Conservation (phyloP, 441 rosid species). For the Raphanus hybrid region DNA sequence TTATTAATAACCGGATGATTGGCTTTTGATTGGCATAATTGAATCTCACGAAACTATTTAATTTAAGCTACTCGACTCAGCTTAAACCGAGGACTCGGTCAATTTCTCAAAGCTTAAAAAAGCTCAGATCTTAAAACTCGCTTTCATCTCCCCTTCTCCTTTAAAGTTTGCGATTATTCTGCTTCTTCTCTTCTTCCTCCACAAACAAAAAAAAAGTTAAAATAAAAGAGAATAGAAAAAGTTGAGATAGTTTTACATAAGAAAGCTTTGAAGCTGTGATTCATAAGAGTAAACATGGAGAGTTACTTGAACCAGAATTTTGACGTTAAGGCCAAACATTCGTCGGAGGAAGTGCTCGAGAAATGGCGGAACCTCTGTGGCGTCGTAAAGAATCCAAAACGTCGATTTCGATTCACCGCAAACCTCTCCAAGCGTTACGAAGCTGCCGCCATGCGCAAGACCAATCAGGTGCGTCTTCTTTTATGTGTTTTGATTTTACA, state of each 20-base stretch:
- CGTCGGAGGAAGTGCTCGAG: conserved; percentile 57
- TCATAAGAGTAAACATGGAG: conserved; percentile 51
- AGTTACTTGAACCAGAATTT: conserved; percentile 63
- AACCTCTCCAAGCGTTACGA: conserved; percentile 70
- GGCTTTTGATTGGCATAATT: background rate
- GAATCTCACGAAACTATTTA: background rate
- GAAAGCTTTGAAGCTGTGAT: conserved; percentile 24
- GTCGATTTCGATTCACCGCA: conserved; percentile 74
- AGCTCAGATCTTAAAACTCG: conserved; percentile 40
- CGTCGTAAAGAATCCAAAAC: conserved; percentile 46
- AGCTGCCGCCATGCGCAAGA: conserved; percentile 84
- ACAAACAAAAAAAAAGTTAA: background rate
- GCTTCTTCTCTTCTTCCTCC: conserved; percentile 1
- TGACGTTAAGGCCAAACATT: conserved; percentile 60
- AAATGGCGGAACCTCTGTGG: conserved; percentile 62
- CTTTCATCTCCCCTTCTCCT: conserved; percentile 13
- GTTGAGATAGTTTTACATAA: background rate
- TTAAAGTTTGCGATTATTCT: conserved; percentile 29
- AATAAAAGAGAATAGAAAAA: conserved; percentile 22
- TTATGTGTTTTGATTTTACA: no score
- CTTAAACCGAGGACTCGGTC: conserved; percentile 31
- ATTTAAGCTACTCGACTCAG: conserved; percentile 17
- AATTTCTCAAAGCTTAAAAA: conserved; percentile 25
- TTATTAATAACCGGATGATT: background rate
- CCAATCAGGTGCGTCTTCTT: conserved; percentile 60